phyloP scores from a whole-genome alignment of 1,139 yeast genomes.

The Hemisphaericaspora xylofermentans region DNA sequence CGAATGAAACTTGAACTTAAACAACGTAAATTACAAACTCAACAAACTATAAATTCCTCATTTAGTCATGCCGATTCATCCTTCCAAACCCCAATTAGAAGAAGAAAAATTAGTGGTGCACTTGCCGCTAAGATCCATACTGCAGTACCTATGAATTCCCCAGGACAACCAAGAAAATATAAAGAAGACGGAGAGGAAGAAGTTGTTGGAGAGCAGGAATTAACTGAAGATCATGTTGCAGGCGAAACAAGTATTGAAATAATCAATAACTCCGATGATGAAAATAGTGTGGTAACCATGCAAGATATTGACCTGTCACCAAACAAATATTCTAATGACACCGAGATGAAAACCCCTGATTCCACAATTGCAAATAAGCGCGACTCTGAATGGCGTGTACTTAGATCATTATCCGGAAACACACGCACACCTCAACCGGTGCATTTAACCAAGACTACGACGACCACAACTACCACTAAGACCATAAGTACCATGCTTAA shows the following conservation, averaged over 20 bases:
- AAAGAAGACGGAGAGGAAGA: conserved; percentile 30
- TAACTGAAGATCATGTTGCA: conserved; percentile 34
- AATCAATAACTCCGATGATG: conserved; percentile 41
- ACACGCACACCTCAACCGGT: conserved; percentile 32
- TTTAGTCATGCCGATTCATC: conserved; percentile 40
- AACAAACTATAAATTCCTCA: conserved; percentile 23
- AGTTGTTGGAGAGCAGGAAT: conserved; percentile 23
- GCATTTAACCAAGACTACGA: conserved; percentile 47
- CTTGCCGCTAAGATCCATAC: conserved; percentile 66
- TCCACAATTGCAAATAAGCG: conserved; percentile 9
- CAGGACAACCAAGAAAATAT: conserved; percentile 93
- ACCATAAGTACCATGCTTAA: conserved; percentile 43
- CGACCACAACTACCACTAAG: conserved; percentile 51
- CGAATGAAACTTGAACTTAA: conserved; percentile 47
- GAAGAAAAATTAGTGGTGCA: conserved; percentile 69
- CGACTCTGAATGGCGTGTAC: conserved; percentile 36
- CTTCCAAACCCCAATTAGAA: conserved; percentile 70
- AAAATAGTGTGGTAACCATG: conserved; percentile 17
- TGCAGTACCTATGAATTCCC: conserved; percentile 88
- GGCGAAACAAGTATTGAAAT: conserved; percentile 22
- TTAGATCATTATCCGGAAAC: conserved; percentile 44
- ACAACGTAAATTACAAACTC: conserved; percentile 38
- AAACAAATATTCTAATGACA: conserved; percentile 18
- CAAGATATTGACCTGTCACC: conserved; percentile 25
- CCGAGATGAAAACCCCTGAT: conserved; percentile 5